These are phyloP conservation scores for Wickerhamomyces sydowiorum DNA, from an alignment of 805 yeast genomes.

Conservation along the genomic window DNA sequence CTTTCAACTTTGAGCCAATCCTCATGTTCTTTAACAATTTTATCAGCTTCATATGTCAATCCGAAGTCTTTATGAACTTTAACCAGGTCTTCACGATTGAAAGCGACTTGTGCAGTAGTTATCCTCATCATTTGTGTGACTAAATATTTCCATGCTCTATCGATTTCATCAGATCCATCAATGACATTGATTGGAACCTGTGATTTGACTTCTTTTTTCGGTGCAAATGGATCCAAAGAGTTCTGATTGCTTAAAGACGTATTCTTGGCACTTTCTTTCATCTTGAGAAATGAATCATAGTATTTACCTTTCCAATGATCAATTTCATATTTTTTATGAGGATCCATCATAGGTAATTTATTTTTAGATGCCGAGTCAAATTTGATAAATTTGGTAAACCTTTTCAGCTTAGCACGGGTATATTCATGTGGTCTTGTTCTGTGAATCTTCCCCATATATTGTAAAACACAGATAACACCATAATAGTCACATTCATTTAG, in stretches of 20 bases:
- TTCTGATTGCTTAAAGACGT: background rate
- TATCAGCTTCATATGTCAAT: slow-evolving; percentile 3
- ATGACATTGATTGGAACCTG: no score
- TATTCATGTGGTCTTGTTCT: slow-evolving; percentile 6
- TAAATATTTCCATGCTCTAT: slow-evolving; percentile 4
- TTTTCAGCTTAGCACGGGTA: background rate
- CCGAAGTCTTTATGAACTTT: slow-evolving; percentile 8
- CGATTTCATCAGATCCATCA: slow-evolving; percentile 7
- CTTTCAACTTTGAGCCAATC: background rate
- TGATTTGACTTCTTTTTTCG: background rate
- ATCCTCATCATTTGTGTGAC: slow-evolving; percentile 3
- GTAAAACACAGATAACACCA: slow-evolving; percentile 16
- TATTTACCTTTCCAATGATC: background rate
- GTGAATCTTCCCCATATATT: slow-evolving; percentile 17
- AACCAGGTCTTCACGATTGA: background rate
- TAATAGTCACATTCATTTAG: slow-evolving; percentile 9
- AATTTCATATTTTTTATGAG: slow-evolving; percentile 2
- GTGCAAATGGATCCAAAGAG: slow-evolving; percentile 11
- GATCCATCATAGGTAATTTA: background rate
- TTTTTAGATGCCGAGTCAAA: background rate
- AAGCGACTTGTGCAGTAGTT: background rate
- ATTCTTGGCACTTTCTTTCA: slow-evolving; percentile 1
- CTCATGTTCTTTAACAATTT: background rate
- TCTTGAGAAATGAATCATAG: background rate
- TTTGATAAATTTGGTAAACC: background rate